phyloP scores from a whole-genome alignment of 176 grass and related monocot genomes.

The Carex parvula region DNA sequence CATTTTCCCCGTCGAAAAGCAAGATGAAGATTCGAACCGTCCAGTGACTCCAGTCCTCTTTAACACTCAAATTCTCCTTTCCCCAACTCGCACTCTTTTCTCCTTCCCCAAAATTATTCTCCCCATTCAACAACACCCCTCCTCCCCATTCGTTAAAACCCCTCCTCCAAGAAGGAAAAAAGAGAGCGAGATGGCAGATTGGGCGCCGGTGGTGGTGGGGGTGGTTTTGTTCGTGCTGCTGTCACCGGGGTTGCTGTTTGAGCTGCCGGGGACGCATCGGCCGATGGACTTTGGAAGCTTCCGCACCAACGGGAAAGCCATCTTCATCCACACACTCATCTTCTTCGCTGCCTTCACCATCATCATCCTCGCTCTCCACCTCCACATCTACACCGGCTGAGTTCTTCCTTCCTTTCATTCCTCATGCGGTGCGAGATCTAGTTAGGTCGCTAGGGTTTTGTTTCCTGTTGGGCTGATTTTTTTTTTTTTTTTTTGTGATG shows the following conservation, averaged over 20 bases:
- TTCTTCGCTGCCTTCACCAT: slow-evolving; percentile 71
- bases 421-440: not conserved
- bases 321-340: slow-evolving; percentile 75
- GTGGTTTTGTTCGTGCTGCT: slow-evolving; percentile 75
- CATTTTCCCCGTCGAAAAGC: not conserved
- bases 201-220: slow-evolving; percentile 64
- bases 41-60: not conserved
- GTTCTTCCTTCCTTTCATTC: not conserved
- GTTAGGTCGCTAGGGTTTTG: not conserved
- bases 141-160: no score
- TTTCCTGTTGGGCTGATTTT: not conserved
- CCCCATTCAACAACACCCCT: no score
- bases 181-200: slow-evolving; percentile 46
- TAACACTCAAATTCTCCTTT: not conserved
- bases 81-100: not conserved
- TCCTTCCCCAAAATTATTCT: not conserved
- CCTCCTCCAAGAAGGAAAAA: not conserved
- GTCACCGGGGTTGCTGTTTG: slow-evolving; percentile 51
- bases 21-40: slow-evolving; percentile 15
- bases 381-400: slow-evolving; percentile 70
- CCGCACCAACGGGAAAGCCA: slow-evolving; percentile 70
- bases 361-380: slow-evolving; percentile 56
- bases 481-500: no score
- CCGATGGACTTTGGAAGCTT: slow-evolving; percentile 62
- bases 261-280: slow-evolving; percentile 57